phyloP scores from a whole-genome alignment of 768 basidiomycete species.

The Rhizopogon roseolus region DNA sequence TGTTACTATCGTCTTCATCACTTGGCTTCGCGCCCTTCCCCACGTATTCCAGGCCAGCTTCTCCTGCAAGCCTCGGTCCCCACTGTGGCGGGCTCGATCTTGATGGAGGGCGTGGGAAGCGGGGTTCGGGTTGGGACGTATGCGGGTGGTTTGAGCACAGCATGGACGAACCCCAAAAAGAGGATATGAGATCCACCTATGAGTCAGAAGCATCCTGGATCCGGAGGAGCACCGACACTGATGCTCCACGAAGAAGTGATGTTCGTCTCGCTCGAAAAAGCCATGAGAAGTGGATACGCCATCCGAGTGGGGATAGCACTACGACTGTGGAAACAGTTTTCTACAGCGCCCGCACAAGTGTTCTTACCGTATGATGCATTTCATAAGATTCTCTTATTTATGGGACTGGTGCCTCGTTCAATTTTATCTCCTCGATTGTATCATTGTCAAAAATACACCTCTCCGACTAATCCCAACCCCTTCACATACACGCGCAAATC shows the following conservation, averaged over 20 bases:
- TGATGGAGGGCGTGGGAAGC: slow-evolving; percentile 24
- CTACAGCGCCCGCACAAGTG: slow-evolving; percentile 28
- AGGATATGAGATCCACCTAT: not conserved
- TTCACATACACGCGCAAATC: no score
- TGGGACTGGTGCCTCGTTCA: not conserved
- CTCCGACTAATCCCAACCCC: not conserved
- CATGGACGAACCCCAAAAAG: not conserved
- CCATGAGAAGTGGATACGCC: slow-evolving; percentile 3
- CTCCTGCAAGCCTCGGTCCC: slow-evolving; percentile 21
- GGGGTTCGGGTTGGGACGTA: slow-evolving; percentile 27
- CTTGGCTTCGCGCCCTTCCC: not conserved
- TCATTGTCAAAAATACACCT: not conserved
- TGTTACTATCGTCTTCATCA: not conserved
- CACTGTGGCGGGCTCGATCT: slow-evolving; percentile 25
- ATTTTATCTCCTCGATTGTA: not conserved
- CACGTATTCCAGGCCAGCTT: slow-evolving; percentile 1
- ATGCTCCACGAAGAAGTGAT: slow-evolving; percentile 6
- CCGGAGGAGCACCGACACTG: slow-evolving; percentile 10
- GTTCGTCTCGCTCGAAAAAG: slow-evolving; percentile 2
- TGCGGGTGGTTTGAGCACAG: slow-evolving; percentile 27
- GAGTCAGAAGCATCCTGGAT: not conserved
- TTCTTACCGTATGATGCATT: slow-evolving; percentile 6
- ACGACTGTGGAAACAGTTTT: slow-evolving; percentile 15
- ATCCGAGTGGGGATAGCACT: slow-evolving; percentile 23
- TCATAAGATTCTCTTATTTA: not conserved